Evolutionary conservation across 306 rosid genomes (phyloP).

Genomic region (Quercus variabilis): DNA sequence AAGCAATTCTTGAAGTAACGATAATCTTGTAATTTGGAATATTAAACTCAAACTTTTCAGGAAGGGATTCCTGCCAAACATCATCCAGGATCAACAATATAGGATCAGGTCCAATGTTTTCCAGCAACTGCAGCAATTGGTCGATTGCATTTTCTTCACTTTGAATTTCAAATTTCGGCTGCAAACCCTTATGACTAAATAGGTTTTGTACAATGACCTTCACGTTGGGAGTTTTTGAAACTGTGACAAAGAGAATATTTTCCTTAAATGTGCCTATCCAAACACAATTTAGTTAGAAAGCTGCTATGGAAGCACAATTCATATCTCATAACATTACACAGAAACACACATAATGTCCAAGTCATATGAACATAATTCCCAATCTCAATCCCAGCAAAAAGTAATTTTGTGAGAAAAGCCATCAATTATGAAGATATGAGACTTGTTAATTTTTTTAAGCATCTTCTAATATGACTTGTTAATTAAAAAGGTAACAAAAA

Average conservation of each 20-base stretch:
- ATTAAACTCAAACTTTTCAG: conserved; percentile 34
- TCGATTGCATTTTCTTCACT: conserved; percentile 18
- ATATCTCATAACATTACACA: background rate
- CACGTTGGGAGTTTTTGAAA: conserved; percentile 36
- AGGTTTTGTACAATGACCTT: conserved; percentile 33
- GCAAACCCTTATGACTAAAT: conserved; percentile 22
- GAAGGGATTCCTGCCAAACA: conserved; percentile 45
- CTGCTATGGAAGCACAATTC: background rate
- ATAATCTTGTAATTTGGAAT: conserved; percentile 42
- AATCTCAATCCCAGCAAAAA: too few species aligned
- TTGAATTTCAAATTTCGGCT: conserved; percentile 18
- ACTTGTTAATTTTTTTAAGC: too few species aligned
- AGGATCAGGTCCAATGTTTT: conserved; percentile 13
- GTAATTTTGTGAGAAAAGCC: too few species aligned
- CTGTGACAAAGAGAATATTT: conserved; percentile 41
- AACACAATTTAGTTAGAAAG: conserved; percentile 1
- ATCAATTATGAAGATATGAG: too few species aligned
- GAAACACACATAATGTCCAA: background rate
- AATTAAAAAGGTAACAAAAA: too few species aligned
- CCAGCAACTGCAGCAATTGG: conserved; percentile 28
- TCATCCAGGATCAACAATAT: conserved; percentile 52
- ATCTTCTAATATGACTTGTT: too few species aligned
- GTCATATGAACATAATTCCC: background rate
- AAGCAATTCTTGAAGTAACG: conserved; percentile 52
- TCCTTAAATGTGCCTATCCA: conserved; percentile 42